phyloP scores from a whole-genome alignment of 495 filamentous ascomycete species.

The Podospora anserina region DNA sequence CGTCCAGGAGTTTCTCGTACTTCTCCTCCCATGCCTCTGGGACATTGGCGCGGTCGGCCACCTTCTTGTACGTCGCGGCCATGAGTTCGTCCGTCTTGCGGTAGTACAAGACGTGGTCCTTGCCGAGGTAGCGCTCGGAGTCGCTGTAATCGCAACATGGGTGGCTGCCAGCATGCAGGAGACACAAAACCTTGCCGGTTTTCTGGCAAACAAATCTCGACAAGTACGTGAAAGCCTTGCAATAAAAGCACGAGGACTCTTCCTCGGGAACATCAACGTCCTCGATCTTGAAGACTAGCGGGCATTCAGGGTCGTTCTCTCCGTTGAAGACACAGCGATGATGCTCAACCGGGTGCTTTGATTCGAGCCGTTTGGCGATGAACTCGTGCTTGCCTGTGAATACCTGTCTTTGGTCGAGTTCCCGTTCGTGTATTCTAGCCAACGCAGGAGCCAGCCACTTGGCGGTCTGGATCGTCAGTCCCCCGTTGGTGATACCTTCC shows the following conservation, averaged over 20 bases:
- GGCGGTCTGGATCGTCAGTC: constrained; percentile 84
- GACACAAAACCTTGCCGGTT: constrained; percentile 72
- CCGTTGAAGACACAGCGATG: constrained; percentile 45
- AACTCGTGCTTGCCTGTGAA: constrained; percentile 63
- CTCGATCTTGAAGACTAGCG: constrained; percentile 49
- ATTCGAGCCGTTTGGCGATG: constrained; percentile 55
- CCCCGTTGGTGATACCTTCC: constrained; percentile 60
- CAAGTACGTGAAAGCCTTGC: constrained; percentile 89
- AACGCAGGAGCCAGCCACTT: constrained; percentile 91
- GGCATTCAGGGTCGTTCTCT: constrained; percentile 41
- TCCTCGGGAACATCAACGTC: constrained; percentile 80
- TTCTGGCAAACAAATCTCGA: constrained; percentile 83
- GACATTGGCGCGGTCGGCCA: constrained; percentile 78
- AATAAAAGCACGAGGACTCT: constrained; percentile 84
- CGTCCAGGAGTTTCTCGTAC: constrained; percentile 75
- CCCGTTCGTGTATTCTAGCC: constrained; percentile 68
- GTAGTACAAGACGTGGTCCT: constrained; percentile 66
- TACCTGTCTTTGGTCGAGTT: constrained; percentile 61
- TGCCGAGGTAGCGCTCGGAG: constrained; percentile 56
- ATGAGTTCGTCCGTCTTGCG: constrained; percentile 74
- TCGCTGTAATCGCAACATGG: constrained; percentile 72
- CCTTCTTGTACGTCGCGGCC: constrained; percentile 62
- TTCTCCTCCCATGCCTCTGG: constrained; percentile 92
- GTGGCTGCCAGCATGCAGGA: constrained; percentile 71
- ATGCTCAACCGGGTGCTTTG: constrained; percentile 29